A percentile compares a stretch with the other conserved stretches of the same genome.
These are phyloP conservation scores for Venturia effusa DNA, from an alignment of 2,329 filamentous ascomycete species.

Conservation along the genomic window DNA sequence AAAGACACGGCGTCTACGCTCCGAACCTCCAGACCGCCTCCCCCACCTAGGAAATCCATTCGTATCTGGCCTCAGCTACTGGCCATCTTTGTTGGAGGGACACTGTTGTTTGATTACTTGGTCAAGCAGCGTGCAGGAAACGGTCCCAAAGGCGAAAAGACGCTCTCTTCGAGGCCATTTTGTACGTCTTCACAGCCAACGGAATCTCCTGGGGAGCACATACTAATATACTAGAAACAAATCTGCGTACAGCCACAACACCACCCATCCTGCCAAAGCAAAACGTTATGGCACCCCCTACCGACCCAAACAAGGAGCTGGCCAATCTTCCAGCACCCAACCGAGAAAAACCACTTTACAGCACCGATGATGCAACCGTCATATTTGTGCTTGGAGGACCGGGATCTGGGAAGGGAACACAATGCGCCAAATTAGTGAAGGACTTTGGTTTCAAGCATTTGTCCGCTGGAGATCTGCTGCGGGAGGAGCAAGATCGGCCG, in stretches of 20 bases:
- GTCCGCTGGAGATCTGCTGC: conserved; percentile 83
- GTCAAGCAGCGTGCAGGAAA: conserved; percentile 33
- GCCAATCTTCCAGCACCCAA: conserved; percentile 37
- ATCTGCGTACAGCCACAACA: background rate
- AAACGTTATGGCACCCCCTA: conserved; percentile 22
- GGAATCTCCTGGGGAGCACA: background rate
- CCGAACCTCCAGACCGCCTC: background rate
- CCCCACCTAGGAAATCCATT: conserved; percentile 2
- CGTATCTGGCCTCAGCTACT: conserved; percentile 32
- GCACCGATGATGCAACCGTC: conserved; percentile 68
- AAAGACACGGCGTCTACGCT: background rate
- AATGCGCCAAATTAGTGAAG: conserved; percentile 77
- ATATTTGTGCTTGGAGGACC: conserved; percentile 94
- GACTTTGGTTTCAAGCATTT: conserved; percentile 90
- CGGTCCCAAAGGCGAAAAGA: conserved; percentile 13
- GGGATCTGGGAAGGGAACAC: conserved; percentile 91
- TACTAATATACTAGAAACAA: background rate
- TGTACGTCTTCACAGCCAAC: background rate
- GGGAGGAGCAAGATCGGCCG: conserved; percentile 80
- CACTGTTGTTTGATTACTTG: conserved; percentile 35
- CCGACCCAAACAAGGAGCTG: conserved; percentile 15
- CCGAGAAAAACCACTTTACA: conserved; percentile 61
- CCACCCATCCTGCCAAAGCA: background rate
- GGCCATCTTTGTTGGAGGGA: conserved; percentile 35
- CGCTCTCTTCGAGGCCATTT: background rate